Conservation (phyloP, 75 land plant species). For the Larix kaempferi region DNA sequence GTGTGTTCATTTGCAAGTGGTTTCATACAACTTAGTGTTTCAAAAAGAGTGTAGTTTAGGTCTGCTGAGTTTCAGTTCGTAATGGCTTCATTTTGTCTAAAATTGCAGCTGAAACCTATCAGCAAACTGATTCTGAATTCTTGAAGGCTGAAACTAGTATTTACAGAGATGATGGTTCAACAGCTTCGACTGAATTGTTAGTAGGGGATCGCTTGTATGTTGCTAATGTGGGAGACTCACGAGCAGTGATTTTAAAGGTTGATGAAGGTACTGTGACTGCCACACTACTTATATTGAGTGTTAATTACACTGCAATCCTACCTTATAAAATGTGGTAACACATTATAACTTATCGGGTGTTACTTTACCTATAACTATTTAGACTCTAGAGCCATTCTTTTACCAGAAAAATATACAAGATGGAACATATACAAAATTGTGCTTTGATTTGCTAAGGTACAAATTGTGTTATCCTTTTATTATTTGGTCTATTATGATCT, state of each 20-base stretch:
- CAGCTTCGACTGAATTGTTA: conserved; percentile 87
- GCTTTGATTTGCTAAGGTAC: too few species aligned
- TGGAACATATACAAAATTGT: too few species aligned
- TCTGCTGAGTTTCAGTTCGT: background rate
- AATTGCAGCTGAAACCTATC: conserved; percentile 75
- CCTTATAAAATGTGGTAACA: background rate
- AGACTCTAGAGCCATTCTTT: too few species aligned
- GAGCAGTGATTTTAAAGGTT: conserved; percentile 75
- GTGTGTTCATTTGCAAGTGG: conserved; percentile 12
- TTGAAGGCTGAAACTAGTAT: conserved; percentile 62
- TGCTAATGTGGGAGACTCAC: conserved; percentile 93
- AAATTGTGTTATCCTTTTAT: too few species aligned
- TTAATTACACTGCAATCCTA: background rate
- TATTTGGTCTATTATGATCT: too few species aligned
- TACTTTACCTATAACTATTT: too few species aligned
- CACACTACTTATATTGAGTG: background rate
- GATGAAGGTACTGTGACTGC: conserved; percentile 55
- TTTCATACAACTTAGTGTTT: conserved; percentile 6
- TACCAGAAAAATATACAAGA: too few species aligned
- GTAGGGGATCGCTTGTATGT: conserved; percentile 82
- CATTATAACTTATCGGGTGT: too few species aligned
- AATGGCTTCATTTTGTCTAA: background rate
- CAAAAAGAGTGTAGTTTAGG: background rate
- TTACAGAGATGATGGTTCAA: conserved; percentile 86
- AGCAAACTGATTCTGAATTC: conserved; percentile 73